Evolutionary conservation across 2,329 filamentous ascomycete species (phyloP).

Genomic region (Cladosporium sp.): DNA sequence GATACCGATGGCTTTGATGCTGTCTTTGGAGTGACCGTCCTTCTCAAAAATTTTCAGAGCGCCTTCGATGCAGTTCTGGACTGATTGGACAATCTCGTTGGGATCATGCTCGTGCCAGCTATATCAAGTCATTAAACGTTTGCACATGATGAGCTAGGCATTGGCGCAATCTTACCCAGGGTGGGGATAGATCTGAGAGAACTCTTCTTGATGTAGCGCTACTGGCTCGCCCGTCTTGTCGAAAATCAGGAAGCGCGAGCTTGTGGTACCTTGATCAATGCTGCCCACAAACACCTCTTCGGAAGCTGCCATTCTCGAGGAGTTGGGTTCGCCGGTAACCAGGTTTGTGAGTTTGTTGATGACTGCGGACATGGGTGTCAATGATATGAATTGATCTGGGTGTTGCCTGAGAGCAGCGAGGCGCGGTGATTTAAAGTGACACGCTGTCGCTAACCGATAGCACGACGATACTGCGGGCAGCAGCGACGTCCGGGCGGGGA

Average conservation of each 20-base stretch:
- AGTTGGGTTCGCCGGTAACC: not conserved
- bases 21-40: conserved; percentile 59
- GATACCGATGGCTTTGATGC: conserved; percentile 74
- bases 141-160: not conserved
- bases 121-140: conserved; percentile 9
- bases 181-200: conserved; percentile 75
- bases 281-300: conserved; percentile 68
- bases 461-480: not conserved
- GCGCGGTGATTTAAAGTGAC: conserved; percentile 3
- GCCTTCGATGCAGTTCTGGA: conserved; percentile 72
- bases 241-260: conserved; percentile 85
- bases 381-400: not conserved
- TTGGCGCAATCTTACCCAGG: conserved; percentile 58
- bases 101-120: conserved; percentile 92
- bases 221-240: conserved; percentile 71
- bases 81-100: conserved; percentile 65
- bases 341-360: conserved; percentile 5
- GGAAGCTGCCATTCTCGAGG: conserved; percentile 17
- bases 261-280: conserved; percentile 88
- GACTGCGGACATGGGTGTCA: not conserved
- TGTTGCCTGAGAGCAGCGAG: not conserved
- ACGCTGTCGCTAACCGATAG: not conserved
- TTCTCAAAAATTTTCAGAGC: conserved; percentile 65
- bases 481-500: not conserved
- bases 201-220: conserved; percentile 79